Conservation (phyloP, 306 rosid species). For the Heteromeles arbutifolia region DNA sequence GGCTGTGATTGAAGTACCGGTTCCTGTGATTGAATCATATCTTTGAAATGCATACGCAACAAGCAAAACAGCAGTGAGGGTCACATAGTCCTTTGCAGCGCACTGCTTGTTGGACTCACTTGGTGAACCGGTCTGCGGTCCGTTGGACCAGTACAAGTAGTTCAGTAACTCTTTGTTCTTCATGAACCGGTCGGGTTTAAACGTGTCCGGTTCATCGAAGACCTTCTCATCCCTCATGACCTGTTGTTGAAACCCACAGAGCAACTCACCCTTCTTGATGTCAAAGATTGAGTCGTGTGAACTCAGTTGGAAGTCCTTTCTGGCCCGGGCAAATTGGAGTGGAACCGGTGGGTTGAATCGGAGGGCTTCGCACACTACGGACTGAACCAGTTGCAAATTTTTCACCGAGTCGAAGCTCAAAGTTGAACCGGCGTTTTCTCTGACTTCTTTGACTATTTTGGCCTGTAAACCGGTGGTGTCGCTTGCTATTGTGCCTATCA, state of each 20-base stretch:
- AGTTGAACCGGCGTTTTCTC: conserved; percentile 49
- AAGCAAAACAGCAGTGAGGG: conserved; percentile 47
- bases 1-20: conserved; percentile 50
- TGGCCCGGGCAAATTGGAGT: conserved; percentile 68
- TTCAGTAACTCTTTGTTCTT: conserved; percentile 44
- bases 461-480: conserved; percentile 52
- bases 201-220: conserved; percentile 64
- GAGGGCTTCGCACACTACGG: conserved; percentile 75
- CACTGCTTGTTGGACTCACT: conserved; percentile 67
- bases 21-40: conserved; percentile 64
- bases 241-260: conserved; percentile 70
- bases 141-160: conserved; percentile 85
- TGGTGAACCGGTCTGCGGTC: conserved; percentile 68
- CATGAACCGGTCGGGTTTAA: conserved; percentile 70
- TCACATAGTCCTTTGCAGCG: conserved; percentile 63
- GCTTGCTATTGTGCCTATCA: conserved; percentile 32
- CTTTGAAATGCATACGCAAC: conserved; percentile 58
- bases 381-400: conserved; percentile 52
- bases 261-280: conserved; percentile 77
- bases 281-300: conserved; percentile 51
- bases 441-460: conserved; percentile 48
- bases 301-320: conserved; percentile 59
- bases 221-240: conserved; percentile 61
- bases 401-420: conserved; percentile 55
- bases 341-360: conserved; percentile 88